These are phyloP conservation scores for Berberis thunbergii DNA, from an alignment of 164 flowering plant genomes.

Conservation along the genomic window DNA sequence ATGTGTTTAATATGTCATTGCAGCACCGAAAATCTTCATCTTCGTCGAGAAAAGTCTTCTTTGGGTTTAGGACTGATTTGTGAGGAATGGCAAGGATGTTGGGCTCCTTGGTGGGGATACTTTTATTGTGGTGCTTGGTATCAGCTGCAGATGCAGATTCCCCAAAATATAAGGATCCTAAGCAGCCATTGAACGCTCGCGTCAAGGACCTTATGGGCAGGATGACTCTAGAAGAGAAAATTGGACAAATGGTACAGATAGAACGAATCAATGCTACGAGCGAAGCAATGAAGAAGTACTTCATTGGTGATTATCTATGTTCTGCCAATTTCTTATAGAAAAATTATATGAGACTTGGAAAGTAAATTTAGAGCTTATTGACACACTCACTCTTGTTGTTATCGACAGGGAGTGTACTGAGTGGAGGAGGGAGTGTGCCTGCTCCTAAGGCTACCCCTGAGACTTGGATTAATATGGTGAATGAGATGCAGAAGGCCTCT, in stretches of 20 bases:
- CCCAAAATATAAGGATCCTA: conserved; percentile 15
- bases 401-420: background rate
- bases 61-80: no score
- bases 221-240: conserved; percentile 1
- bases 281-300: conserved; percentile 5
- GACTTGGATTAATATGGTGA: background rate
- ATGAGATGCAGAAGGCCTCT: conserved; percentile 6
- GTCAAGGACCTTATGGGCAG: conserved; percentile 6
- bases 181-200: background rate
- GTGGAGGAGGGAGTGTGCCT: background rate
- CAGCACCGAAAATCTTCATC: no score
- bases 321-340: background rate
- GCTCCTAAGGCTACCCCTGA: background rate
- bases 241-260: background rate
- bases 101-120: conserved; percentile 9
- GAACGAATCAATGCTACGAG: background rate
- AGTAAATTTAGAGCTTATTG: no score
- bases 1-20: no score
- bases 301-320: conserved; percentile 2
- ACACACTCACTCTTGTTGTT: no score
- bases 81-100: conserved; percentile 11
- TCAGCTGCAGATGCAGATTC: conserved; percentile 19
- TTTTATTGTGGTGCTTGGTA: conserved; percentile 17
- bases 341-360: no score
- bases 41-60: no score